A percentile compares a stretch with the other conserved stretches of the same genome.
phyloP scores from a whole-genome alignment of 257 asterid species.

The Solanum dulcamara region DNA sequence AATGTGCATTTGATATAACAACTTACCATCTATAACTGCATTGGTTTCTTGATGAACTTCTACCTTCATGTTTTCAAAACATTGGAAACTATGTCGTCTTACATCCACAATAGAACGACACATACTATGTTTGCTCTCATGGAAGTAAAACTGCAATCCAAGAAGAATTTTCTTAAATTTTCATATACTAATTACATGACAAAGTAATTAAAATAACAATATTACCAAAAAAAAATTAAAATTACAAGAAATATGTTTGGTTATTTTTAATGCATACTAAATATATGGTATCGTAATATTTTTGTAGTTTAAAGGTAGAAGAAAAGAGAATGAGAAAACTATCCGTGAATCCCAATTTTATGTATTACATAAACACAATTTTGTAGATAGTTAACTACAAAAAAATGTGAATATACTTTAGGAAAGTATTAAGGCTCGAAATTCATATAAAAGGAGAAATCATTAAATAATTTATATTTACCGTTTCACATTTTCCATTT shows the following conservation, averaged over 20 bases:
- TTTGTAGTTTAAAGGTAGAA: background rate
- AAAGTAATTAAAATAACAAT: background rate
- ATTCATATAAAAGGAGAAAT: background rate
- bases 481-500: background rate
- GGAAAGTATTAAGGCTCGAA: no score
- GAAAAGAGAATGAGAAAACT: background rate
- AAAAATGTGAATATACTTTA: no score
- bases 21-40: background rate
- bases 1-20: background rate
- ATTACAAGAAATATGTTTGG: background rate
- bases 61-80: background rate
- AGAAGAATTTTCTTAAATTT: background rate
- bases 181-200: background rate
- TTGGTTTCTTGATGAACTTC: background rate
- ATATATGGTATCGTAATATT: background rate
- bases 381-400: no score
- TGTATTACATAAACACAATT: background rate
- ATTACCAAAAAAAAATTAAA: background rate
- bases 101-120: background rate
- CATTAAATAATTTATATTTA: background rate
- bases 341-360: no score
- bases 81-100: background rate
- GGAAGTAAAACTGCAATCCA: slow-evolving; percentile 3
- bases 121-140: background rate
- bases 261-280: no score